Conservation (phyloP, 179 eudicot species). For the Corrigiola litoralis region DNA sequence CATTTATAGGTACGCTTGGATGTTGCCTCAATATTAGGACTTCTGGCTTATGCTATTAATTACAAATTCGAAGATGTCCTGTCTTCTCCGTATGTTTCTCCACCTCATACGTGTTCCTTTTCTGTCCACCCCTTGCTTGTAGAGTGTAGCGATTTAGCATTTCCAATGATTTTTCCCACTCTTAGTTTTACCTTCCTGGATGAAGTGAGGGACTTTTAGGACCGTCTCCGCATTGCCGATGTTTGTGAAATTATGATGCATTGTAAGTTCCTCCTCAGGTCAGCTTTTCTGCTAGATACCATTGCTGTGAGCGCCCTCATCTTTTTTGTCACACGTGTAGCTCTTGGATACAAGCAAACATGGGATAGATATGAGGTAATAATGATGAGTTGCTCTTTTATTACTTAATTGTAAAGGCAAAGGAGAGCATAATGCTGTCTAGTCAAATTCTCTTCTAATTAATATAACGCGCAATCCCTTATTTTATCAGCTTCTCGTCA, state of each 20-base stretch:
- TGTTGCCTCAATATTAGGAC: slow-evolving; percentile 72
- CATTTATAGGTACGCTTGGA: slow-evolving; percentile 87
- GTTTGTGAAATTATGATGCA: background rate
- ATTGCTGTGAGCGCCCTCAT: slow-evolving; percentile 74
- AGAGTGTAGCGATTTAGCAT: no score
- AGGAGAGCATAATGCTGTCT: background rate
- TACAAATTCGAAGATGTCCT: slow-evolving; percentile 75
- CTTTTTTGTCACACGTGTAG: slow-evolving; percentile 62
- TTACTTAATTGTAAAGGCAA: background rate
- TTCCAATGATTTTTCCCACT: no score
- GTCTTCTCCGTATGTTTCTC: slow-evolving; percentile 75
- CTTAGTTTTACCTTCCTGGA: no score
- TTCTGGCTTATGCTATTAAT: slow-evolving; percentile 79
- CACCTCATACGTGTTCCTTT: background rate
- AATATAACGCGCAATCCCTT: background rate
- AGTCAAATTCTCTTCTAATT: slow-evolving; percentile 5
- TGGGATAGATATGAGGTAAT: slow-evolving; percentile 95
- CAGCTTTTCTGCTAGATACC: slow-evolving; percentile 69
- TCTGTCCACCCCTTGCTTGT: no score
- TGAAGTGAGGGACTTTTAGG: no score
- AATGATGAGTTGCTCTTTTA: slow-evolving; percentile 8
- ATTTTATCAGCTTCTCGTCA: slow-evolving; percentile 74
- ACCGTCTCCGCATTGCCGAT: no score
- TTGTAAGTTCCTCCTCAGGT: slow-evolving; percentile 40
- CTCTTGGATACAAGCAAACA: slow-evolving; percentile 95